Conservation (phyloP, 2,329 filamentous ascomycete genomes). For the Ophiostoma quercus region DNA sequence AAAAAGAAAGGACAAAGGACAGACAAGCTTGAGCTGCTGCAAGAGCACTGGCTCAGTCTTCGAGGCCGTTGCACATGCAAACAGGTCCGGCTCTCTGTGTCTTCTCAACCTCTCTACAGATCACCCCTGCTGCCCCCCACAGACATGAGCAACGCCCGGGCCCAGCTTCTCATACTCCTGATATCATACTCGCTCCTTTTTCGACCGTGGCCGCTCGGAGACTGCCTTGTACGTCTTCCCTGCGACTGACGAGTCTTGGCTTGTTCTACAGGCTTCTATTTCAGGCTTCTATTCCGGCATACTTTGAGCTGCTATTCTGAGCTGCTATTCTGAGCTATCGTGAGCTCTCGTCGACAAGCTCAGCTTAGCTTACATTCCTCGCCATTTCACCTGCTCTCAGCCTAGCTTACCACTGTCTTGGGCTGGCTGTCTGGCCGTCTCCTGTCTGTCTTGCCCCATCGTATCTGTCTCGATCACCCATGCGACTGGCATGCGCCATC, state of each 20-base stretch:
- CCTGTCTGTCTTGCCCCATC: background rate
- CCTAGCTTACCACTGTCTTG: background rate
- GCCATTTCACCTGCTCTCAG: background rate
- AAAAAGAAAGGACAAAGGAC: no score
- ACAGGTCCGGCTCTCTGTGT: background rate
- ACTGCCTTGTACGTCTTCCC: background rate
- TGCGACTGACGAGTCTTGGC: background rate
- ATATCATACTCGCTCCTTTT: background rate
- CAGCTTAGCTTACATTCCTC: background rate
- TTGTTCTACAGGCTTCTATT: background rate
- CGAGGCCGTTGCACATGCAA: background rate
- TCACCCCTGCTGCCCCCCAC: background rate
- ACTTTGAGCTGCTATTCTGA: no score
- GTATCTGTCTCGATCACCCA: background rate
- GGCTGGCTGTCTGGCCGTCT: background rate
- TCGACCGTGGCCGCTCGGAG: background rate
- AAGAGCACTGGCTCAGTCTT: background rate
- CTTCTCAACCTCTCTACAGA: background rate
- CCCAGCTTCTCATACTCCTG: background rate
- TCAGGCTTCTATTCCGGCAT: background rate
- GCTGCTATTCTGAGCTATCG: background rate
- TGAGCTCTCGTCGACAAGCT: background rate
- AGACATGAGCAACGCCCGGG: background rate
- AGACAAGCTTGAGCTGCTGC: background rate
- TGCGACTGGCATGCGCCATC: background rate